These are phyloP conservation scores for Diaporthe vaccinii DNA, from an alignment of 2,329 filamentous ascomycete species.

Conservation along the genomic window DNA sequence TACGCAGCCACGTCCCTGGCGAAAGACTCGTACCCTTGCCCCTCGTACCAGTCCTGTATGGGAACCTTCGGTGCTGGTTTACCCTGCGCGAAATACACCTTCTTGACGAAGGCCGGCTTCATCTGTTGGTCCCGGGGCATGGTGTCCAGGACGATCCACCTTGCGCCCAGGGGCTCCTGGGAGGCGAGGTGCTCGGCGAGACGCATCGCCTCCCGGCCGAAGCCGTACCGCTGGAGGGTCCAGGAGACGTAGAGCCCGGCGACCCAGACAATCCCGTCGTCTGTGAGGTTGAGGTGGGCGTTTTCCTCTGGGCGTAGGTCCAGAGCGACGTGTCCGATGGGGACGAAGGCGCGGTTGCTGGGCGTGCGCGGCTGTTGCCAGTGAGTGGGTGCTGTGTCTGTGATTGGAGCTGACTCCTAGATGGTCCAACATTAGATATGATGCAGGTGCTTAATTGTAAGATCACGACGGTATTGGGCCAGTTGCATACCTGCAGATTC, in stretches of 20 bases:
- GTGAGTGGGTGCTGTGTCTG: constrained; percentile 52
- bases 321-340: constrained; percentile 58
- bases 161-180: background rate
- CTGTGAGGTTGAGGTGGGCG: constrained; percentile 49
- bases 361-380: constrained; percentile 48
- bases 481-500: constrained; percentile 48
- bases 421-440: constrained; percentile 24
- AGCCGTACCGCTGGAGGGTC: constrained; percentile 30
- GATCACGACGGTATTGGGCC: background rate
- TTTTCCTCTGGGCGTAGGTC: constrained; percentile 51
- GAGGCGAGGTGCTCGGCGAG: constrained; percentile 30
- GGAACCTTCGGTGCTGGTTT: constrained; percentile 16
- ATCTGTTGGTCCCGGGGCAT: constrained; percentile 39
- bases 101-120: constrained; percentile 24
- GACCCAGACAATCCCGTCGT: constrained; percentile 50
- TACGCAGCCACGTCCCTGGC: constrained; percentile 29
- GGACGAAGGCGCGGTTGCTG: constrained; percentile 50
- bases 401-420: constrained; percentile 51
- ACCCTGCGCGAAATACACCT: constrained; percentile 30
- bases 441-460: background rate
- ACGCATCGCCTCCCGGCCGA: constrained; percentile 38
- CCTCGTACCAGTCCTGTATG: constrained; percentile 39
- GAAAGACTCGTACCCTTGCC: constrained; percentile 38
- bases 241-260: constrained; percentile 58
- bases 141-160: constrained; percentile 37